phyloP scores from a whole-genome alignment of 1,139 yeast genomes.

The Hansenula anomala region DNA sequence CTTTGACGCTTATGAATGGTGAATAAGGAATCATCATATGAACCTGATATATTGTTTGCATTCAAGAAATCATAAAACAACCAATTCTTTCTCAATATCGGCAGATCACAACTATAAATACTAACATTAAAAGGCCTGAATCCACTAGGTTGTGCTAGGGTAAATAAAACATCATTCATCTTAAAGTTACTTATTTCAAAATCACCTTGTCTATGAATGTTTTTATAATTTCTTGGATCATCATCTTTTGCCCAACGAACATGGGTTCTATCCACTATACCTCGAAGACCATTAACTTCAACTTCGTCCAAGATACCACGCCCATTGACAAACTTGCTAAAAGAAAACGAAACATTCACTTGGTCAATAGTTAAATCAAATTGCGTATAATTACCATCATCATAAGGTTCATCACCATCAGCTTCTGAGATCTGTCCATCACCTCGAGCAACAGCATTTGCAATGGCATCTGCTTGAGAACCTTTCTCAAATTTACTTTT shows the following conservation, averaged over 20 bases:
- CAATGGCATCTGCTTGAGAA: constrained; percentile 65
- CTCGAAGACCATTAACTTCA: constrained; percentile 80
- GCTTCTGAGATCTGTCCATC: constrained; percentile 14
- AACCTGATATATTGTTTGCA: constrained; percentile 83
- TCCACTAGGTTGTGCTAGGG: constrained; percentile 73
- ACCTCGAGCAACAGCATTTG: constrained; percentile 33
- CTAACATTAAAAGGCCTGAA: constrained; percentile 85
- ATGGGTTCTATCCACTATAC: constrained; percentile 86
- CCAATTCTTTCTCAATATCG: constrained; percentile 86
- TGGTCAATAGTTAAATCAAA: constrained; percentile 88
- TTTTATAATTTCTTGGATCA: constrained; percentile 77
- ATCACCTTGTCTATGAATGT: constrained; percentile 77
- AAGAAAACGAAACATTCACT: constrained; percentile 73
- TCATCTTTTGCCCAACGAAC: constrained; percentile 80
- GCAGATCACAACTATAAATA: constrained; percentile 77
- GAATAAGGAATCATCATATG: constrained; percentile 89
- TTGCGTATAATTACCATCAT: constrained; percentile 94
- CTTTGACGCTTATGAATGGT: constrained; percentile 64
- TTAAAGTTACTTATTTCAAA: constrained; percentile 82
- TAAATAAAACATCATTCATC: constrained; percentile 81
- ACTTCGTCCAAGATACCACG: constrained; percentile 81
- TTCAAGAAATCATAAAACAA: constrained; percentile 79
- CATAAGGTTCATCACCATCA: constrained; percentile 37
- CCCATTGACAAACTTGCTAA: constrained; percentile 87
- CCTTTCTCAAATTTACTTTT: constrained; percentile 51